Evolutionary conservation across 163 green algal species (phyloP).

Genomic region (Chlamydomonas reinhardtii): DNA sequence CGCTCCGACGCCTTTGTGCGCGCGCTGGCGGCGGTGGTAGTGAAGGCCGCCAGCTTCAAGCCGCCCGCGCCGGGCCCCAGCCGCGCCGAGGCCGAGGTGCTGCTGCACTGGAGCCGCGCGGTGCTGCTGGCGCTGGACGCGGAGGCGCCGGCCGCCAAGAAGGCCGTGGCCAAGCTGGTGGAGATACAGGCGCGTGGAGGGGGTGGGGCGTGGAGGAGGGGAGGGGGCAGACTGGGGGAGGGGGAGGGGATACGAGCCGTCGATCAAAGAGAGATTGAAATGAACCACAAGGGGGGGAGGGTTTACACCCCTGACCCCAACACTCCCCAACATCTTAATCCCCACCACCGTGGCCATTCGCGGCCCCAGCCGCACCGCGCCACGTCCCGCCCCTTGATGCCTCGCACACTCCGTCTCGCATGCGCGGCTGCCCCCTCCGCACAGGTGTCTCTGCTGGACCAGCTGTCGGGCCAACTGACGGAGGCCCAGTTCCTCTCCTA

Average conservation of each 20-base stretch:
- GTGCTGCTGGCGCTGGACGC: slow-evolving; percentile 70
- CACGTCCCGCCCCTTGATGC: too few relatives aligned
- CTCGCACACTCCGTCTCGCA: too few relatives aligned
- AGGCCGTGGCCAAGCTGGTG: slow-evolving; percentile 79
- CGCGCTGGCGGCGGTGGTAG: slow-evolving; percentile 66
- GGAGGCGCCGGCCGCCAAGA: slow-evolving; percentile 54
- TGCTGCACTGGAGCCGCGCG: slow-evolving; percentile 72
- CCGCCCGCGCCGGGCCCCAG: not conserved
- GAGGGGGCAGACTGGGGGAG: too few relatives aligned
- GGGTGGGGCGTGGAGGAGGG: too few relatives aligned
- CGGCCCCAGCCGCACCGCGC: too few relatives aligned
- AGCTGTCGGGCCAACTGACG: slow-evolving; percentile 24
- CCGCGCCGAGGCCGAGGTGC: slow-evolving; percentile 54
- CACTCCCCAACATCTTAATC: too few relatives aligned
- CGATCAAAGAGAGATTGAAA: too few relatives aligned
- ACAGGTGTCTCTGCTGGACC: slow-evolving; percentile 57
- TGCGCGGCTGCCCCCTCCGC: too few relatives aligned
- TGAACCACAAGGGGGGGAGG: too few relatives aligned
- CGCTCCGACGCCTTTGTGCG: slow-evolving; percentile 70
- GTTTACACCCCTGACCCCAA: too few relatives aligned
- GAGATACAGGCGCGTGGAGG: slow-evolving; percentile 46
- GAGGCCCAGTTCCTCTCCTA: not conserved
- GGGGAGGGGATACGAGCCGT: too few relatives aligned
- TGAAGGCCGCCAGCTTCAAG: slow-evolving; percentile 56
- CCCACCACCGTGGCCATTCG: too few relatives aligned